Percentiles rank a stretch among this genome's conserved stretches.
Conservation (phyloP, 257 asterid genomes). For the Misopates orontium region DNA sequence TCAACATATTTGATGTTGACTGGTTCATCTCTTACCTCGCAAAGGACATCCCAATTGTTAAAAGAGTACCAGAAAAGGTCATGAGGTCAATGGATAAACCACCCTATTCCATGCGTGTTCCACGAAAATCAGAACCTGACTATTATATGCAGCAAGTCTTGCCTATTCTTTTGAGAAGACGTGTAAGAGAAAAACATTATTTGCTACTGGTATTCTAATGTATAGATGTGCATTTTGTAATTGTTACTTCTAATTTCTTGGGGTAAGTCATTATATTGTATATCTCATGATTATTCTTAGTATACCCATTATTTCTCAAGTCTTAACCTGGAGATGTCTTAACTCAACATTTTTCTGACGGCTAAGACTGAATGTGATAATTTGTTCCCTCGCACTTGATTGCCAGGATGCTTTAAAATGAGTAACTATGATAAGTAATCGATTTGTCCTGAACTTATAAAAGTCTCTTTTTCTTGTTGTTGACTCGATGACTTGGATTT, state of each 20-base stretch:
- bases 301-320: no score
- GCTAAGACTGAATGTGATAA: slow-evolving; percentile 1
- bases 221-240: slow-evolving; percentile 3
- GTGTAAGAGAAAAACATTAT: slow-evolving; percentile 52
- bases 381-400: slow-evolving; percentile 4
- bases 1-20: slow-evolving; percentile 81
- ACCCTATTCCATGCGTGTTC: slow-evolving; percentile 98
- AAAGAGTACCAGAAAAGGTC: slow-evolving; percentile 93
- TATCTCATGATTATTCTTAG: slow-evolving; percentile 13
- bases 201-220: slow-evolving; percentile 14
- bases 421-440: slow-evolving; percentile 9
- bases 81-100: slow-evolving; percentile 99
- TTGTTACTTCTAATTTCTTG: slow-evolving; percentile 18
- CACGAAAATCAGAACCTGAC: slow-evolving; percentile 95
- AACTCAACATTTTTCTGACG: slow-evolving; percentile 12
- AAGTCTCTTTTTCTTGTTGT: slow-evolving; percentile 5
- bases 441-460: slow-evolving; percentile 14
- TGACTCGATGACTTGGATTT: not conserved
- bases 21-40: slow-evolving; percentile 96
- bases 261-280: not conserved
- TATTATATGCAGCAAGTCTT: slow-evolving; percentile 94
- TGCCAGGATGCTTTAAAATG: slow-evolving; percentile 17
- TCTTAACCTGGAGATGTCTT: slow-evolving; percentile 14
- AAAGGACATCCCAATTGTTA: slow-evolving; percentile 80
- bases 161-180: slow-evolving; percentile 88